Conservation (phyloP, 768 basidiomycete genomes). For the Mycena capillaripes region DNA sequence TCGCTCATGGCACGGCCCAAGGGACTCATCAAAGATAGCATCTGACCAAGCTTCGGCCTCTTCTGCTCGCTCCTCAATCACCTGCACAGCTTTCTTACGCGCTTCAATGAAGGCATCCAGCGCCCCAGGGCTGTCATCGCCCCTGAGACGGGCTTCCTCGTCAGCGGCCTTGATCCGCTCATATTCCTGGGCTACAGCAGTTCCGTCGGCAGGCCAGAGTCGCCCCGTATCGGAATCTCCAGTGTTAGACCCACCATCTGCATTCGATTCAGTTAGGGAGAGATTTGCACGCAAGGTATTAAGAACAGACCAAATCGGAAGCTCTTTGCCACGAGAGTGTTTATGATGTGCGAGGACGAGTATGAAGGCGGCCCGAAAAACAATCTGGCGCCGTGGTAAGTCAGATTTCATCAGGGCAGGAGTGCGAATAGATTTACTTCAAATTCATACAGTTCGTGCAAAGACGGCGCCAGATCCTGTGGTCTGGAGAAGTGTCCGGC, state of each 20-base stretch:
- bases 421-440: neutral
- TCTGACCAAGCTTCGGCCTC: constrained; percentile 12
- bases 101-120: constrained; percentile 21
- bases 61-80: neutral
- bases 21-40: neutral
- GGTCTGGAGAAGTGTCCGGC: constrained; percentile 17
- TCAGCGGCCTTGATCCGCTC: constrained; percentile 15
- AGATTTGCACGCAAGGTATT: neutral
- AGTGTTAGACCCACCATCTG: constrained; percentile 2
- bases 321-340: constrained; percentile 14
- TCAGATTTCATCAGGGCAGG: neutral
- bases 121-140: neutral
- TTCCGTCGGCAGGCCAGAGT: constrained; percentile 25
- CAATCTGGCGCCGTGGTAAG: neutral
- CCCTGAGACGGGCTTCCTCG: neutral
- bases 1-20: neutral
- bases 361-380: constrained; percentile 5
- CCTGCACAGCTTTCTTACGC: constrained; percentile 7
- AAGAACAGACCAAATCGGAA: constrained; percentile 19
- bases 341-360: neutral
- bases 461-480: constrained; percentile 24
- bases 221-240: constrained; percentile 18
- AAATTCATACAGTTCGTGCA: constrained; percentile 28
- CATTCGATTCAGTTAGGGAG: neutral
- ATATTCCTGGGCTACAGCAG: constrained; percentile 22